Base-by-base conservation (phyloP, 164 flowering plant genomes). In the Magnolia changhungtana region DNA sequence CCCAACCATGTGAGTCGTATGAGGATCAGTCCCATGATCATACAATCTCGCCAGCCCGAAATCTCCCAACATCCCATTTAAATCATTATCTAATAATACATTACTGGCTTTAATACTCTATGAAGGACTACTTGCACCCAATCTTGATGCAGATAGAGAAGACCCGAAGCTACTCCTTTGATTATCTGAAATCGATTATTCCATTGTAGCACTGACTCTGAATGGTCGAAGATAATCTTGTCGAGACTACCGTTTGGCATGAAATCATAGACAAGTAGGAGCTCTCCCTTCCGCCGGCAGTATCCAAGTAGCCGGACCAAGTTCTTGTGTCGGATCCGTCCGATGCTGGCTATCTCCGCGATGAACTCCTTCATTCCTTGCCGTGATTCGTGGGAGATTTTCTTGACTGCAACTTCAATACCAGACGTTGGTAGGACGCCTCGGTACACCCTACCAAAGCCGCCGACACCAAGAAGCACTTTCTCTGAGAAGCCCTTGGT, bases 171-270 rank as follows among this genome's bases (percentile, higher is more conserved):
- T 9, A 84, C 85, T 6, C 84, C 86, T 74, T 78, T 82, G 23
- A 86, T 69, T 37, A 86, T 75, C 10, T 50, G 50, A 69, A 79
- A 82, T 49, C 88, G 78, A 11, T 85, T 84, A 4, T 19, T 19
- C 88, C 88, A 86, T 27, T 50, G 73, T 0, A 86, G 82, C 0
- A 37, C 63, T 14, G 67, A 7, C 7, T 37, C 29, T 14, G 63
- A 24, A 0, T 63, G 63, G 24, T 72, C 49, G 23, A 78, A 76
- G 3, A 81, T 58, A 73, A 74, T 83, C 70, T 71, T 86, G 79
- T 89, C 92, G 9, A 89, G 76, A 67, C 90, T 89, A 63, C 88
- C 88, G 71, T 87, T 87, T 2, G 89, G 81, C 91, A 87, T 88
- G 82, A 49, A 87, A 4, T 88, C 89, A 69, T 88, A 87, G 0